A percentile compares a stretch with the other conserved stretches of the same genome.
Evolutionary conservation across 257 asterid genomes (phyloP).

Genomic region (Cruciata laevipes): DNA sequence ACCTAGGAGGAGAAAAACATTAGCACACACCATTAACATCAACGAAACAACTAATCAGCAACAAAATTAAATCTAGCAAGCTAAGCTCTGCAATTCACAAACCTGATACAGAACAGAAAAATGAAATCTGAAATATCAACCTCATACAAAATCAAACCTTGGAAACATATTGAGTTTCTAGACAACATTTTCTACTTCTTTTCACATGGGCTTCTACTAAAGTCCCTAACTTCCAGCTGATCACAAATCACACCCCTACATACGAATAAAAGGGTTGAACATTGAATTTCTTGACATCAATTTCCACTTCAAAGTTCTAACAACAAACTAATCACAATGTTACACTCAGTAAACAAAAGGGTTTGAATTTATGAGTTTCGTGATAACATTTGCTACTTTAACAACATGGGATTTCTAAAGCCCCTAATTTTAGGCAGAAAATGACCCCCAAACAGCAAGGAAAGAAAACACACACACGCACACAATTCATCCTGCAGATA

Average conservation of each 20-base stretch:
- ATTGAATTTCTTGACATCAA: not conserved
- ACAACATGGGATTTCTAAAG: not conserved
- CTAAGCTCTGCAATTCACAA: not conserved
- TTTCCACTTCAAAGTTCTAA: not conserved
- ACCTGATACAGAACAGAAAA: not conserved
- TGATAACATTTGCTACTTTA: not conserved
- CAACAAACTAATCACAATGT: not conserved
- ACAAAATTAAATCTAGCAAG: not conserved
- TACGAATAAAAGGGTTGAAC: not conserved
- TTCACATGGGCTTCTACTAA: not conserved
- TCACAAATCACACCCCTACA: too few species aligned
- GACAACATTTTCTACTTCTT: not conserved
- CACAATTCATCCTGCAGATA: not conserved
- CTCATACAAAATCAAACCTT: not conserved
- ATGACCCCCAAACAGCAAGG: not conserved
- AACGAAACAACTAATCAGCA: not conserved
- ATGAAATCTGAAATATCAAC: not conserved
- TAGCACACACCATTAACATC: not conserved
- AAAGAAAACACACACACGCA: not conserved
- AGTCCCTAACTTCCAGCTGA: not conserved
- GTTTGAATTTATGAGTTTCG: not conserved
- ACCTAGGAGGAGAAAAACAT: slow-evolving; percentile 10
- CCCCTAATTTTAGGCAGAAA: not conserved
- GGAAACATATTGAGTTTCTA: not conserved
- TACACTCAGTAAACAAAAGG: not conserved